These are phyloP conservation scores for Plasmodium inui DNA, from an alignment of 169 alveolate genomes.

Conservation along the genomic window DNA sequence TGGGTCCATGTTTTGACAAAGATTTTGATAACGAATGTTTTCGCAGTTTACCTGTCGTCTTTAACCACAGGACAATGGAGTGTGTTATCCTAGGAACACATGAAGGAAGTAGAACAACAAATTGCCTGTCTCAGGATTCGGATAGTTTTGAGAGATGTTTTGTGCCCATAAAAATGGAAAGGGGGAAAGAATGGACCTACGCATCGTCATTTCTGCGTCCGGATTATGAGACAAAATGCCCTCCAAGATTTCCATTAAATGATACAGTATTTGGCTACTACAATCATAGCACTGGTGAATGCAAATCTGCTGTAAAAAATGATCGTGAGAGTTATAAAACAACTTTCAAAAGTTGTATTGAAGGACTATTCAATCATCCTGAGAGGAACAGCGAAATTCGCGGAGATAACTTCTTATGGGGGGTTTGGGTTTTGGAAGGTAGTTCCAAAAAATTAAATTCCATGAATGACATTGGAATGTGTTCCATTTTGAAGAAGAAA, in stretches of 20 bases:
- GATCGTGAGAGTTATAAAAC: background rate
- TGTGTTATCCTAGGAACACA: conserved; percentile 60
- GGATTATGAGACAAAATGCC: conserved; percentile 57
- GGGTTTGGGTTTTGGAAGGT: conserved; percentile 39
- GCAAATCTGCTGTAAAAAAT: conserved; percentile 11
- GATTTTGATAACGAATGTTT: conserved; percentile 62
- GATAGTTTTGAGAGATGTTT: conserved; percentile 30
- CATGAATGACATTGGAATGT: conserved; percentile 46
- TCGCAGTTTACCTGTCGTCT: conserved; percentile 55
- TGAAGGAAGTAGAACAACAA: conserved; percentile 26
- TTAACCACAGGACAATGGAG: conserved; percentile 53
- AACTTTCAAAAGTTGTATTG: conserved; percentile 39
- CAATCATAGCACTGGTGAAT: conserved; percentile 39
- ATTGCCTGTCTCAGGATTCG: conserved; percentile 12
- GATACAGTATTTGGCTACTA: conserved; percentile 56
- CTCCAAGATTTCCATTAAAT: conserved; percentile 66
- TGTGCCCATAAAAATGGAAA: conserved; percentile 29
- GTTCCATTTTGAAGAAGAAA: conserved; percentile 6
- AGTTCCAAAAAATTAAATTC: conserved; percentile 7
- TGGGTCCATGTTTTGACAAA: conserved; percentile 63
- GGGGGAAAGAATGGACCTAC: conserved; percentile 64
- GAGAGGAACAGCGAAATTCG: background rate
- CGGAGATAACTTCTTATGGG: conserved; percentile 25
- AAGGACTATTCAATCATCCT: conserved; percentile 19
- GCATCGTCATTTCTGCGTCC: conserved; percentile 68